phyloP scores from a whole-genome alignment of 2,329 filamentous ascomycete genomes.

The Passalora sequoiae region DNA sequence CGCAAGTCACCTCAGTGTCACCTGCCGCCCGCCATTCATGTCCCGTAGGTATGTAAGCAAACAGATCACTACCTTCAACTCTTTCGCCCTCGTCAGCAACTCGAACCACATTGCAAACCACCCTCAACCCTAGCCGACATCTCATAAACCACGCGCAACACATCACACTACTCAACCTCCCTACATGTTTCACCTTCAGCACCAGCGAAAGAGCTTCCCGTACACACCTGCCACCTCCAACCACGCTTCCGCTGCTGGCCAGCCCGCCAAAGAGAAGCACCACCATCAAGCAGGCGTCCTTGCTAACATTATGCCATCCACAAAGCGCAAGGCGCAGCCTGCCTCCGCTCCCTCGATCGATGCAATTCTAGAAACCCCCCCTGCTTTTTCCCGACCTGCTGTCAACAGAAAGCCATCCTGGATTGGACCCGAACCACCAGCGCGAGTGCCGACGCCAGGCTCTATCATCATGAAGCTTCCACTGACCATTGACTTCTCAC shows the following conservation, averaged over 20 bases:
- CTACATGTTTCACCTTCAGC: conserved; percentile 1
- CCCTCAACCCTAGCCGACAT: conserved; percentile 1
- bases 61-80: conserved; percentile 3
- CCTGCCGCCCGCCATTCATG: neutral
- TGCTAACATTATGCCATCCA: conserved; percentile 8
- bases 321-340: conserved; percentile 5
- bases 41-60: neutral
- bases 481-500: conserved; percentile 58
- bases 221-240: neutral
- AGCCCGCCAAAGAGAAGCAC: neutral
- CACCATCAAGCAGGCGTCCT: conserved; percentile 3
- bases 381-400: conserved; percentile 6
- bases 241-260: neutral
- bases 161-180: neutral
- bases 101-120: neutral
- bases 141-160: conserved; percentile 3
- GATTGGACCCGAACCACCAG: conserved; percentile 27
- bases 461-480: conserved; percentile 32
- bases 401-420: conserved; percentile 23
- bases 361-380: conserved; percentile 9
- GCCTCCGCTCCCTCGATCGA: conserved; percentile 12
- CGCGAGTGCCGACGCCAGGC: conserved; percentile 15
- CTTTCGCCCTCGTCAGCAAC: neutral
- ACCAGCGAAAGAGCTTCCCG: neutral
- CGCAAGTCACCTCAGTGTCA: conserved; percentile 4